Evolutionary conservation across 2,329 filamentous ascomycete species (phyloP), one percentile per base, ranked within the genome.

Genomic region (Neonectria magnoliae): DNA sequence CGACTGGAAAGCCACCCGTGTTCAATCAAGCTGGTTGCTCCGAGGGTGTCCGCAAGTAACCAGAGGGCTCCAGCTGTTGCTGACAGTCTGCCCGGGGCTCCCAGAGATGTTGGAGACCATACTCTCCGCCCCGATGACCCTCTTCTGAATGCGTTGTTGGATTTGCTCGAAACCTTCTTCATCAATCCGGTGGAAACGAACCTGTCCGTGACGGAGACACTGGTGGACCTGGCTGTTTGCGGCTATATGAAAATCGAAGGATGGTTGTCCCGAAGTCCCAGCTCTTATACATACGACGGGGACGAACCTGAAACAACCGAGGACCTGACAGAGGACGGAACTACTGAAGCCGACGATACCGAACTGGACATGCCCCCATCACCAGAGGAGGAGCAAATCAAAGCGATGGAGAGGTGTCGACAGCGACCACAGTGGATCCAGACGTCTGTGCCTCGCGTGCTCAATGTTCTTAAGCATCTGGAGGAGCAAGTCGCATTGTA

Each of bases 171-270:
- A 48, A 90, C 86, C 0, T 99, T 98, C 74, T 93, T 98, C 71
- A 86, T 93, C 5, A 99, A 99, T 72, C 91, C 93, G 3, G 90
- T 98, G 3, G 93, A 98, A 71, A 94, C 92, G 3, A 99, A 99
- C 71, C 82, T 99, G 4, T 92, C 91, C 0, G 84, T 98, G 2
- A 98, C 95, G 0, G 93, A 97, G 73, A 87, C 92, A 1, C 84
- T 98, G 47, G 87, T 97, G 29, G 91, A 93, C 69, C 83, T 99
- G 44, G 92, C 92, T 11, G 89, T 92, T 1, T 98, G 96, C 71
- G 92, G 93, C 6, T 92, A 93, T 67, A 91, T 97, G 75, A 89
- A 90, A 20, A 85, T 98, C 13, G 93, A 98, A 74, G 92, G 92
- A n/a, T 99, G 96, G 95, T 82, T 98, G 31, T 83, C 95, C 6